Evolutionary conservation across 768 basidiomycete genomes (phyloP).

Genomic region (Boletus sensibilis): DNA sequence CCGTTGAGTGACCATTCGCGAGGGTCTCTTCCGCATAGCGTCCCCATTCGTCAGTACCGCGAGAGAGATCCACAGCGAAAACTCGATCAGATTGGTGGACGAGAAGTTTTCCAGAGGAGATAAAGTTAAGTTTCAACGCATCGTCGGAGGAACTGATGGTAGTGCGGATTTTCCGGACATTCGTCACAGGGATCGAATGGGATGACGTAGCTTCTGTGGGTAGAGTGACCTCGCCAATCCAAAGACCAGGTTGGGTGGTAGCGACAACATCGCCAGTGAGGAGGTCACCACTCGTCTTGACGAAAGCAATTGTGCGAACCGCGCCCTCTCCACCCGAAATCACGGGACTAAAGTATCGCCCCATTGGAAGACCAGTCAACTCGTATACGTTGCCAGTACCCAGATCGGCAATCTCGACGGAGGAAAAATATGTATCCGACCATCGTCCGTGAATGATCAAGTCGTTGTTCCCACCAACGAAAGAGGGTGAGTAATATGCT

Average conservation of each 20-base stretch:
- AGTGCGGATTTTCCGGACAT: conserved; percentile 50
- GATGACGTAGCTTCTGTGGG: conserved; percentile 33
- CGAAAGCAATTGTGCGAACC: conserved; percentile 54
- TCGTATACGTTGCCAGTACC: conserved; percentile 43
- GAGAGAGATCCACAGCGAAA: conserved; percentile 50
- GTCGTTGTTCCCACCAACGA: conserved; percentile 39
- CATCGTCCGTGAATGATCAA: conserved; percentile 65
- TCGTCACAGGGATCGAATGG: conserved; percentile 39
- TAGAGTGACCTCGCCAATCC: conserved; percentile 58
- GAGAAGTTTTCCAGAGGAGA: conserved; percentile 55
- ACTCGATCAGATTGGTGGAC: conserved; percentile 55
- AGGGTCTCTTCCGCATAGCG: conserved; percentile 48
- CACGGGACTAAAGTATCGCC: conserved; percentile 62
- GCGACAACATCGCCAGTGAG: conserved; percentile 66
- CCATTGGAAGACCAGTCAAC: conserved; percentile 56
- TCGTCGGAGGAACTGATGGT: conserved; percentile 44
- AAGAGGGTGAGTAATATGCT: conserved; percentile 68
- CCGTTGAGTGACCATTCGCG: conserved; percentile 55
- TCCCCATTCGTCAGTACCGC: conserved; percentile 45
- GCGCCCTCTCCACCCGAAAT: conserved; percentile 45
- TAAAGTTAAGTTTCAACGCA: conserved; percentile 52
- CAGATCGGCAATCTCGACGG: conserved; percentile 64
- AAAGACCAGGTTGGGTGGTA: conserved; percentile 61
- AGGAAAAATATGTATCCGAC: conserved; percentile 62
- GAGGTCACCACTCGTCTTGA: conserved; percentile 58